These are phyloP conservation scores for Trichoderma atroviride DNA, from an alignment of 2,329 filamentous ascomycete species.

Conservation along the genomic window DNA sequence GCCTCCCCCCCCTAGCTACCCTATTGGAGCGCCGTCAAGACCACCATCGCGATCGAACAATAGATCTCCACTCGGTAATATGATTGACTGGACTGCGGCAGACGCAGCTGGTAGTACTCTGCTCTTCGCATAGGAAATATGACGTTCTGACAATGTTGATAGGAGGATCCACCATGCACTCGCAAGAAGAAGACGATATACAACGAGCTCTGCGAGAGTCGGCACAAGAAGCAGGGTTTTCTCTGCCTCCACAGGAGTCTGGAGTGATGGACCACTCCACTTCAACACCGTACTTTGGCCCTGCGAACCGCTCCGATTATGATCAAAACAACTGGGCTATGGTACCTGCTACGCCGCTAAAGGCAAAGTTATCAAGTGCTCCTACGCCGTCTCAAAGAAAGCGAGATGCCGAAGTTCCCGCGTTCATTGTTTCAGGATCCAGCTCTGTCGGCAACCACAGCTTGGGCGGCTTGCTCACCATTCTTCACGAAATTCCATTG, in stretches of 20 bases:
- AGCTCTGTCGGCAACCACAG: slow-evolving; percentile 43
- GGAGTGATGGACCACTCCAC: slow-evolving; percentile 49
- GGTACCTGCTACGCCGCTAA: slow-evolving; percentile 47
- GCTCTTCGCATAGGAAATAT: slow-evolving; percentile 9
- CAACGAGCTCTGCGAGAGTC: slow-evolving; percentile 60
- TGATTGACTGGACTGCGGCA: slow-evolving; percentile 52
- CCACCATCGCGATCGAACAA: slow-evolving; percentile 64
- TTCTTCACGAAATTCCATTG: slow-evolving; percentile 62
- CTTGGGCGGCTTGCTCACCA: slow-evolving; percentile 59
- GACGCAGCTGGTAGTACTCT: slow-evolving; percentile 46
- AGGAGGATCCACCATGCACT: slow-evolving; percentile 44
- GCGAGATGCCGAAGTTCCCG: slow-evolving; percentile 48
- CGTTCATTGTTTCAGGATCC: slow-evolving; percentile 51
- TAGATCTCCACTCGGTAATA: slow-evolving; percentile 58
- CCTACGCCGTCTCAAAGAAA: slow-evolving; percentile 48
- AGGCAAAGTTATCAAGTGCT: slow-evolving; percentile 30
- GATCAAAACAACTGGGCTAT: slow-evolving; percentile 61
- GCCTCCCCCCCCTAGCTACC: slow-evolving; percentile 46
- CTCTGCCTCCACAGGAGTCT: slow-evolving; percentile 50
- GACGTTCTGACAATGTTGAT: slow-evolving; percentile 34
- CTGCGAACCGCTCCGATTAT: slow-evolving; percentile 59
- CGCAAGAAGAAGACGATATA: slow-evolving; percentile 58
- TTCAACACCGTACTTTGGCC: slow-evolving; percentile 57
- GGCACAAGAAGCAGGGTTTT: slow-evolving; percentile 53
- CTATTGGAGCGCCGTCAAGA: slow-evolving; percentile 55